phyloP scores from a whole-genome alignment of 163 green algal species.

The Chloromonas sp. region DNA sequence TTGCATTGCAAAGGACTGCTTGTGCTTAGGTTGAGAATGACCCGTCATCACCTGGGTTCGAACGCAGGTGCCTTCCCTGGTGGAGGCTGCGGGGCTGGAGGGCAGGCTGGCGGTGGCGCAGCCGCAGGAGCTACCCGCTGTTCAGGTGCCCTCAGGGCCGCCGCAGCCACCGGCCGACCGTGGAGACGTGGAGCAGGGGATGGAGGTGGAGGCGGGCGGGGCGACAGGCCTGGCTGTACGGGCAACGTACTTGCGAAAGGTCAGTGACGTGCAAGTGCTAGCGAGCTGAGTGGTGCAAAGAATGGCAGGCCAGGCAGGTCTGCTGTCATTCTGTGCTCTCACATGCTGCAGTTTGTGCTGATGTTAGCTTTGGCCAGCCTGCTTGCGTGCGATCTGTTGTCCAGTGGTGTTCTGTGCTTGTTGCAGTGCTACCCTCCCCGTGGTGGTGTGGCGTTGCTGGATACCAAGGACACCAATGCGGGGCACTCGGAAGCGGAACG shows the following conservation, averaged over 20 bases:
- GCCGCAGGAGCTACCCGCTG: slow-evolving; percentile 36
- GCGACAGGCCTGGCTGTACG: not conserved
- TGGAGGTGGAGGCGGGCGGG: not conserved
- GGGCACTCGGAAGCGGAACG: slow-evolving; percentile 57
- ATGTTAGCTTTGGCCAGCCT: too few species aligned
- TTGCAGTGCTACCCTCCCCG: slow-evolving; percentile 40
- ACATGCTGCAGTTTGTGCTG: too few species aligned
- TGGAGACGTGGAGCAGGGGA: not conserved
- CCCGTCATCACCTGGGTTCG: not conserved
- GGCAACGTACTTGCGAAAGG: too few species aligned
- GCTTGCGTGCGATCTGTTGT: too few species aligned
- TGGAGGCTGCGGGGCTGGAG: not conserved
- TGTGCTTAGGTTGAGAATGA: too few species aligned
- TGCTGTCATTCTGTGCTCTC: too few species aligned
- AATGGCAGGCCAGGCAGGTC: too few species aligned
- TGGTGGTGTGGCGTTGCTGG: slow-evolving; percentile 62
- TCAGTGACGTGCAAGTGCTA: too few species aligned
- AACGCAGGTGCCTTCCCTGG: not conserved
- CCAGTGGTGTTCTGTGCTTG: not conserved
- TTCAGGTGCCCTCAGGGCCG: slow-evolving; percentile 19
- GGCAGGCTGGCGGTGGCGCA: slow-evolving; percentile 26
- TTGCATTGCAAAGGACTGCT: too few species aligned
- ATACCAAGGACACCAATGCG: slow-evolving; percentile 50
- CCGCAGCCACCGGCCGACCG: slow-evolving; percentile 3
- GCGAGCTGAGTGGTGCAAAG: too few species aligned